Evolutionary conservation across 2,329 filamentous ascomycete species (phyloP), one percentile per base, ranked within the genome.

Genomic region (Lecanoromycetidae sp.): DNA sequence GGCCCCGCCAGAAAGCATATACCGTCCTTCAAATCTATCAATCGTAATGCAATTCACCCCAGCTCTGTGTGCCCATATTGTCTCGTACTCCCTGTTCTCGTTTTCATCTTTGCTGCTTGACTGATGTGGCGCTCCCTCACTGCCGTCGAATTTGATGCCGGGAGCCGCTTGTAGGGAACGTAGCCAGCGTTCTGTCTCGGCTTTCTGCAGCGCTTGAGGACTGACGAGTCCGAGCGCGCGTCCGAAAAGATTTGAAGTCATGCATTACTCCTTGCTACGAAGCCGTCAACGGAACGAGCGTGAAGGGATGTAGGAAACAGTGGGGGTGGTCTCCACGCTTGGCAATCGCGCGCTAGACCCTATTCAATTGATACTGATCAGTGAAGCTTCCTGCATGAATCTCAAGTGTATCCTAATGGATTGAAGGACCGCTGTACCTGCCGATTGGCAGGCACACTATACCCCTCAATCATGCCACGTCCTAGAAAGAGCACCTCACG

Each of bases 1-100:
- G 4, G 85, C 82, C 25, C 88, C 87, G 3, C 86, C 90, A 0
- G 88, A 94, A 2, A 94, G 65, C 52, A 95, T 72, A 55, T 84
- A 79, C 59, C 79, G 72, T 3, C 84, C 86, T 53, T 91, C 84
- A 58, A 91, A 87, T 41, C 79, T 77, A 58, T 95, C 88, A 32
- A 94, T 74, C 0, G 83, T 79, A 33, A 95, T 68, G 32, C 82
- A 78, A 58, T 82, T 91, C 30, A 88, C 84, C 12, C 87, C 87
- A 3, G 84, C 76, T 45, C 77, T 74, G 63, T 94, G 87, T 1
- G 87, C 84, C 70, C 73, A 74, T 50, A 72, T 60, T 15, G 52
- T 15, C 50, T 49, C 23, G 57, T 56, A 9, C 25, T 51, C 49
- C 52, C 17, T 53, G 33, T 27, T 58, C 64, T 19, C 65, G 65